Evolutionary conservation across 2,329 filamentous ascomycete species (phyloP).

Genomic region (Aspergillus sclerotialis): DNA sequence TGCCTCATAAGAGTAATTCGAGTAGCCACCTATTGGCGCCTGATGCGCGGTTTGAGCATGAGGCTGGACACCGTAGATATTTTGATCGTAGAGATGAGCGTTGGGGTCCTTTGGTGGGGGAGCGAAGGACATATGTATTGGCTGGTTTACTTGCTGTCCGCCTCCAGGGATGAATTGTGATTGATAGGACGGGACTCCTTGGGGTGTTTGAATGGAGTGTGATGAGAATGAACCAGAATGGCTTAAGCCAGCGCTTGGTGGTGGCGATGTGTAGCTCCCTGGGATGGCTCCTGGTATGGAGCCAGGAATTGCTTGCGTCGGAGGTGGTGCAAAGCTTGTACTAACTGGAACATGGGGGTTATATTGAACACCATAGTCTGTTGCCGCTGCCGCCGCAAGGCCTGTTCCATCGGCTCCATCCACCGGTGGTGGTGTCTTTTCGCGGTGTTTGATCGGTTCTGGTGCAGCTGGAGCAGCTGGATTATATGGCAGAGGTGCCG

Average conservation of each 20-base stretch:
- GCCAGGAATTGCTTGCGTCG: slow-evolving; percentile 16
- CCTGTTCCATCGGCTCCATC: slow-evolving; percentile 47
- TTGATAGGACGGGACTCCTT: slow-evolving; percentile 22
- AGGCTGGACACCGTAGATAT: slow-evolving; percentile 14
- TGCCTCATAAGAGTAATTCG: slow-evolving; percentile 37
- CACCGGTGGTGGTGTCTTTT: slow-evolving; percentile 58
- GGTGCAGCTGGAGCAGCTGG: slow-evolving; percentile 60
- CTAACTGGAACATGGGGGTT: slow-evolving; percentile 17
- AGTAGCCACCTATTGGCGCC: slow-evolving; percentile 30
- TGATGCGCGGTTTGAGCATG: slow-evolving; percentile 11
- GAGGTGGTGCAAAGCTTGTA: slow-evolving; percentile 16
- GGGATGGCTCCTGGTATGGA: slow-evolving; percentile 10
- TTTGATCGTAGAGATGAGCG: slow-evolving; percentile 27
- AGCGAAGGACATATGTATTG: slow-evolving; percentile 24
- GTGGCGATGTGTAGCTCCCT: slow-evolving; percentile 25
- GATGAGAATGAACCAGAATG: slow-evolving; percentile 19
- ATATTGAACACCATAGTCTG: slow-evolving; percentile 30
- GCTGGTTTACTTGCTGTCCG: slow-evolving; percentile 9
- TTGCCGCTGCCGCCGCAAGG: slow-evolving; percentile 34
- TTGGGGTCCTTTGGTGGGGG: slow-evolving; percentile 28
- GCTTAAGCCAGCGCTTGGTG: slow-evolving; percentile 27
- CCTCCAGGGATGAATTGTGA: slow-evolving; percentile 14
- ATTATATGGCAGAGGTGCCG: slow-evolving; percentile 55
- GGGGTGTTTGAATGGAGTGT: slow-evolving; percentile 13
- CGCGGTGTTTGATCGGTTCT: slow-evolving; percentile 57